Percentiles rank a stretch among this genome's conserved stretches.
phyloP scores from a whole-genome alignment of 768 basidiomycete species.

The Termitomyces sp. region DNA sequence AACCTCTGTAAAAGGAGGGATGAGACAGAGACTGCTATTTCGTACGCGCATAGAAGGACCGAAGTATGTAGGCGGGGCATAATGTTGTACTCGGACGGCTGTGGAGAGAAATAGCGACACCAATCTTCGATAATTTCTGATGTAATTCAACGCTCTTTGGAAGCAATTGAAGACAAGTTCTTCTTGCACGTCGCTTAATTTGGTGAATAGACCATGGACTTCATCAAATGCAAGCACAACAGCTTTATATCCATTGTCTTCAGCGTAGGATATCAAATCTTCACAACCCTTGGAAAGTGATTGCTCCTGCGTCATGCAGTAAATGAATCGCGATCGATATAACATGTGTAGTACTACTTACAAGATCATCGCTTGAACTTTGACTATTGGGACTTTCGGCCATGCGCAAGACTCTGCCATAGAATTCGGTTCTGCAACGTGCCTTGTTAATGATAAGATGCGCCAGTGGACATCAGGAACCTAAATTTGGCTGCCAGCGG shows the following conservation, averaged over 20 bases:
- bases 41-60: not conserved
- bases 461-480: too few relatives aligned
- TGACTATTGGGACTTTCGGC: too few relatives aligned
- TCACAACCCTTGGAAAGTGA: not conserved
- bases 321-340: not conserved
- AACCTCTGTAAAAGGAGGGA: too few relatives aligned
- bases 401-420: too few relatives aligned
- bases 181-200: accelerated
- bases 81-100: not conserved
- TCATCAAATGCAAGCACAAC: not conserved
- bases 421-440: too few relatives aligned
- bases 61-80: not conserved
- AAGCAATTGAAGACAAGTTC: not conserved
- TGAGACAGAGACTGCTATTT: too few relatives aligned
- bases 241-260: not conserved
- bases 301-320: too few relatives aligned
- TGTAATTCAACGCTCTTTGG: not conserved
- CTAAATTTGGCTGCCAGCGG: too few relatives aligned
- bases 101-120: not conserved
- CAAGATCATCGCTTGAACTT: not conserved
- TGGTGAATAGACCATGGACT: not conserved
- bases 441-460: too few relatives aligned
- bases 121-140: not conserved
- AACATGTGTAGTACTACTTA: not conserved
- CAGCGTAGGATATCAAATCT: not conserved